These are phyloP conservation scores for Exophiala oligosperma DNA, from an alignment of 2,329 filamentous ascomycete genomes.

Conservation along the genomic window DNA sequence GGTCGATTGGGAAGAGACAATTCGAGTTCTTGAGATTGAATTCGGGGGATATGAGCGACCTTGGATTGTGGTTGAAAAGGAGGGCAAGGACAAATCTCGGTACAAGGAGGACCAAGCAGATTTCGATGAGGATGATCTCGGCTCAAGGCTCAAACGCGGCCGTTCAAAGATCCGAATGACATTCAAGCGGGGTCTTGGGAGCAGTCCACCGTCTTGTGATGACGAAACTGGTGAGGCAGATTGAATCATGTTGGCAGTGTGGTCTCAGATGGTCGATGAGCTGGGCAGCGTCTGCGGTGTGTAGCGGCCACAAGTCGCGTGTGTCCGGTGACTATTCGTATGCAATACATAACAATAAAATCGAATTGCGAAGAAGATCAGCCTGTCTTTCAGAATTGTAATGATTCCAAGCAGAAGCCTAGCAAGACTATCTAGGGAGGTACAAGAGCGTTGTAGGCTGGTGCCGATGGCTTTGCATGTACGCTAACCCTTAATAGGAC, in stretches of 20 bases:
- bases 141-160: background rate
- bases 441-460: no score
- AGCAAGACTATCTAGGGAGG: no score
- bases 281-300: no score
- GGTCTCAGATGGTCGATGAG: no score
- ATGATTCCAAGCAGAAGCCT: no score
- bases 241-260: no score
- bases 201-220: background rate
- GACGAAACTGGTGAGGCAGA: no score
- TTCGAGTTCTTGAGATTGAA: constrained; percentile 41
- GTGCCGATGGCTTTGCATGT: background rate
- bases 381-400: no score
- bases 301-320: no score
- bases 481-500: background rate
- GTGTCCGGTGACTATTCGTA: no score
- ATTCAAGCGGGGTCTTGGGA: background rate
- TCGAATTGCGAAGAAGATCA: no score
- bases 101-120: background rate
- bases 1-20: constrained; percentile 55
- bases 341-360: no score
- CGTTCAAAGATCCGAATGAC: background rate
- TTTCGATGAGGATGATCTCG: background rate
- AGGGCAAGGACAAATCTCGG: background rate
- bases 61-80: constrained; percentile 18
- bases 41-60: constrained; percentile 19